Evolutionary conservation across 2,329 filamentous ascomycete species (phyloP).

Genomic region (Fragosphaeria purpurea): DNA sequence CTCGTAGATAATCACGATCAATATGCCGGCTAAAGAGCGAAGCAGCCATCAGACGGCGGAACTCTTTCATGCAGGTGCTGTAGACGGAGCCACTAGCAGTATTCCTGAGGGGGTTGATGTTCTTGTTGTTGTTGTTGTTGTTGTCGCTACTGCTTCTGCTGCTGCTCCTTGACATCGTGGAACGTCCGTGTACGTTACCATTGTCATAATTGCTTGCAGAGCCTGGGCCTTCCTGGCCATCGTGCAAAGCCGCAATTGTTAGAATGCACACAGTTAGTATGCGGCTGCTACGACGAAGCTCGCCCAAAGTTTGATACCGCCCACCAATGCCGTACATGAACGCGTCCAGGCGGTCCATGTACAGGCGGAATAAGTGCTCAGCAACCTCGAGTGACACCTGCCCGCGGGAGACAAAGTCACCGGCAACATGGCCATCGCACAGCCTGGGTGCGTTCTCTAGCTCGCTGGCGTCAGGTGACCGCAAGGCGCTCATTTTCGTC

Average conservation of each 20-base stretch:
- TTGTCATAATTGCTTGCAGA: too few relatives aligned
- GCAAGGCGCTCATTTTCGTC: conserved; percentile 20
- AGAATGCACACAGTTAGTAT: conserved; percentile 45
- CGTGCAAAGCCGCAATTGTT: conserved; percentile 43
- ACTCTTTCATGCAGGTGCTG: conserved; percentile 42
- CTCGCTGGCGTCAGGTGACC: conserved; percentile 10
- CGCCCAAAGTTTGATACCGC: conserved; percentile 38
- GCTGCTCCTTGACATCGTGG: too few relatives aligned
- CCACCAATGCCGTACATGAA: conserved; percentile 41
- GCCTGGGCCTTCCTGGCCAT: conserved; percentile 16
- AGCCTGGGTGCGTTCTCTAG: not conserved
- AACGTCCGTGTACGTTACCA: too few relatives aligned
- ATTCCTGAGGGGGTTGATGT: conserved; percentile 17
- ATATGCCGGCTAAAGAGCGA: conserved; percentile 19
- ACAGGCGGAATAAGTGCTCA: conserved; percentile 40
- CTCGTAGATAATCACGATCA: conserved; percentile 42
- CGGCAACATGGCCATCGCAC: not conserved
- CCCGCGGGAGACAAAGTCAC: conserved; percentile 29
- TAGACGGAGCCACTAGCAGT: conserved; percentile 24
- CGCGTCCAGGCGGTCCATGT: conserved; percentile 39
- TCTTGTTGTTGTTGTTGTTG: conserved; percentile 34
- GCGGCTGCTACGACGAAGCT: conserved; percentile 43
- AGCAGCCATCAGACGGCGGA: conserved; percentile 42
- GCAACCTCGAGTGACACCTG: conserved; percentile 36
- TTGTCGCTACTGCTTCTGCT: not conserved